Conservation (phyloP, 192 early-diverging fungal genomes). For the Podila horticola region DNA sequence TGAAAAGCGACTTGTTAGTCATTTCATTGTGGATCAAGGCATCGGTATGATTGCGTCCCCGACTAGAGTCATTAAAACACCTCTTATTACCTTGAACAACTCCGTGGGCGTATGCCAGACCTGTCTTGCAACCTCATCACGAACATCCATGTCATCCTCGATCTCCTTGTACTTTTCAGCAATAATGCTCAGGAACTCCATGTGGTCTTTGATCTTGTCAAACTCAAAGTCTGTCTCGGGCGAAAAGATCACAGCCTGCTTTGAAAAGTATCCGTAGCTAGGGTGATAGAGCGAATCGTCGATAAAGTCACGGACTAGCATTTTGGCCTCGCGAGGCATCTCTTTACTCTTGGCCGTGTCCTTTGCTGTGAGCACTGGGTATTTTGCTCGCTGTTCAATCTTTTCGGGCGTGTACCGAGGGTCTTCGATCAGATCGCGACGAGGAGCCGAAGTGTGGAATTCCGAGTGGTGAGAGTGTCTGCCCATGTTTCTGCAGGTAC, state of each 20-base stretch:
- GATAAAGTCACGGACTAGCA: constrained; percentile 92
- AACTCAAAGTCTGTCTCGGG: constrained; percentile 72
- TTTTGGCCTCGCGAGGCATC: constrained; percentile 68
- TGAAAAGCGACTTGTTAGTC: no score
- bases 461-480: background rate
- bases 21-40: background rate
- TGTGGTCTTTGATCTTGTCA: constrained; percentile 69
- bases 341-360: constrained; percentile 44
- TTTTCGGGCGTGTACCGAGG: constrained; percentile 42
- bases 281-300: constrained; percentile 96
- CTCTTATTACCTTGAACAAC: constrained; percentile 76
- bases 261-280: constrained; percentile 97
- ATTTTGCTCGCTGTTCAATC: constrained; percentile 49
- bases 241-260: constrained; percentile 88
- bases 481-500: background rate
- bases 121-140: constrained; percentile 83
- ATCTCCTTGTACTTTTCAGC: constrained; percentile 82
- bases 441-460: constrained; percentile 29
- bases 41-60: background rate
- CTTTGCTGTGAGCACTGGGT: constrained; percentile 62
- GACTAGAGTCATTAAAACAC: background rate
- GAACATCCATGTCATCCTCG: constrained; percentile 79
- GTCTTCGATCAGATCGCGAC: constrained; percentile 34
- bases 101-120: constrained; percentile 99
- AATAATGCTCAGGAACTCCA: constrained; percentile 79